Evolutionary conservation across 164 flowering plant species (phyloP).

Genomic region (Nymphaea thermarum): DNA sequence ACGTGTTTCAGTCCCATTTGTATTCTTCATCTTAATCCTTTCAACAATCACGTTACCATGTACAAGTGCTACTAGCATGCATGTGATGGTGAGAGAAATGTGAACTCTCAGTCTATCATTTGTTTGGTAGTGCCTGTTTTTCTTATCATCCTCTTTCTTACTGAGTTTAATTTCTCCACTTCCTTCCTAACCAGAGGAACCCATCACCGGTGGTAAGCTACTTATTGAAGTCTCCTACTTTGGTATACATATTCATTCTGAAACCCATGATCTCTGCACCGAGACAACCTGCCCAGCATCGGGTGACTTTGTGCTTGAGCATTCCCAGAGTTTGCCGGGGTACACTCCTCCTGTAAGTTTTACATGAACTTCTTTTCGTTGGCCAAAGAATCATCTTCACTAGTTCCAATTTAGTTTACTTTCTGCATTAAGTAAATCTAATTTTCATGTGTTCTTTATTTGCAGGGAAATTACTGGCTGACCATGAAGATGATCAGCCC

Average conservation of each 20-base stretch:
- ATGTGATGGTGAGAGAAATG: too few species aligned
- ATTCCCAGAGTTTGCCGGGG: constrained; percentile 59
- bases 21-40: too few species aligned
- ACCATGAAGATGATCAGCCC: background rate
- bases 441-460: background rate
- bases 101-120: too few species aligned
- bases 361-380: background rate
- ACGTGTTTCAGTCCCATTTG: too few species aligned
- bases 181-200: constrained; percentile 21
- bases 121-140: background rate
- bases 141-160: background rate
- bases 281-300: constrained; percentile 76
- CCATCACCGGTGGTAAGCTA: constrained; percentile 43
- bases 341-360: constrained; percentile 69
- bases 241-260: constrained; percentile 42
- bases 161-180: background rate
- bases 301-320: constrained; percentile 66
- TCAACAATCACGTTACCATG: too few species aligned
- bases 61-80: too few species aligned
- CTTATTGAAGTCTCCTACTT: constrained; percentile 47
- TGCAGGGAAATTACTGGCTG: background rate
- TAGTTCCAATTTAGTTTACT: too few species aligned
- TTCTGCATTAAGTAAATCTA: background rate
- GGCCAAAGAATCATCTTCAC: too few species aligned
- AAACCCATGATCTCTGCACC: constrained; percentile 53